These are phyloP conservation scores for Boletus reticulatus DNA, from an alignment of 768 basidiomycete species.

Conservation along the genomic window DNA sequence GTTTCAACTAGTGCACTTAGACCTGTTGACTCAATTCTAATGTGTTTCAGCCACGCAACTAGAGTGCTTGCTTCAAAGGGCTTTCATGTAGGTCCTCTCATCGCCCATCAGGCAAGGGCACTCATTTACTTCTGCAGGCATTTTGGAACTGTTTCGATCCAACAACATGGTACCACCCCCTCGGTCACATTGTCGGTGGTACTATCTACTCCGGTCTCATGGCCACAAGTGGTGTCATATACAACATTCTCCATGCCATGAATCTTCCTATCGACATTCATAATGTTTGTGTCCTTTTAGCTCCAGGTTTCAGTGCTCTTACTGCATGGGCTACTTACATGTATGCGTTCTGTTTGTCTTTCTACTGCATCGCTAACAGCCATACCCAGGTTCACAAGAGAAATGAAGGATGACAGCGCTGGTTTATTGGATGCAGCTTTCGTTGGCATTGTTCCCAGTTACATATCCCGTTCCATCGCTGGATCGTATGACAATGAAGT, in stretches of 20 bases:
- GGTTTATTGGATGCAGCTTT: constrained; percentile 97
- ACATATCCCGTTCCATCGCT: constrained; percentile 98
- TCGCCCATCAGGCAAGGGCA: not conserved
- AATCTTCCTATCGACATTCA: constrained; percentile 97
- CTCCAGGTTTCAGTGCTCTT: constrained; percentile 94
- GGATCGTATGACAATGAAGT: constrained; percentile 99
- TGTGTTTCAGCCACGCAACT: constrained; percentile 75
- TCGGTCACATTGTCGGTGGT: constrained; percentile 96
- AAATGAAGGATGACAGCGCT: constrained; percentile 93
- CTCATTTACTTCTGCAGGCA: constrained; percentile 54
- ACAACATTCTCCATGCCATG: constrained; percentile 81
- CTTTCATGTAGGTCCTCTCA: constrained; percentile 73
- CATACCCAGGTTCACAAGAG: constrained; percentile 82
- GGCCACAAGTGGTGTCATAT: constrained; percentile 97
- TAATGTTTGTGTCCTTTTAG: constrained; percentile 94
- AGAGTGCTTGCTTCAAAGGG: constrained; percentile 87
- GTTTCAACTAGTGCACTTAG: constrained; percentile 94
- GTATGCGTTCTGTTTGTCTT: constrained; percentile 42
- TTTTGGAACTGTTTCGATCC: constrained; percentile 99
- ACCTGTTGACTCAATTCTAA: not conserved
- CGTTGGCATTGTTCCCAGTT: constrained; percentile 97
- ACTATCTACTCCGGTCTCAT: constrained; percentile 98
- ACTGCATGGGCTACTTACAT: constrained; percentile 98
- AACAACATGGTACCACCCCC: constrained; percentile 98
- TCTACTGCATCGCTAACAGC: not conserved